These are phyloP conservation scores for Wakefieldia striispora DNA, from an alignment of 768 basidiomycete species.

Conservation along the genomic window DNA sequence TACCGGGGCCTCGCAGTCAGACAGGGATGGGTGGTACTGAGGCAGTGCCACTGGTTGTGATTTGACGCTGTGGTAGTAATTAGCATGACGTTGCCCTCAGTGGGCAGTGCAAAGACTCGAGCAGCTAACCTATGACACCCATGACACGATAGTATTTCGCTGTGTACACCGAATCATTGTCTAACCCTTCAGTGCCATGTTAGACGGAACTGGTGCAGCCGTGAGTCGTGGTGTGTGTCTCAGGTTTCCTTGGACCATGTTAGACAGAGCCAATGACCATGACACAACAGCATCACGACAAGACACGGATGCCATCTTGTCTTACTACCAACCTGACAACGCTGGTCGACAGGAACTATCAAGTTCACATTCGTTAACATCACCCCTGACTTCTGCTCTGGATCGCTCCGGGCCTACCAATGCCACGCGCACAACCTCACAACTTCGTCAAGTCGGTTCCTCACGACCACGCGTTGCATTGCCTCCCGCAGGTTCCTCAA, in stretches of 20 bases:
- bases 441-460: not conserved
- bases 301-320: constrained; percentile 46
- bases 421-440: constrained; percentile 22
- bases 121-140: not conserved
- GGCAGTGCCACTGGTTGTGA: constrained; percentile 26
- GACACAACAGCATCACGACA: constrained; percentile 8
- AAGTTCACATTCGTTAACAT: constrained; percentile 22
- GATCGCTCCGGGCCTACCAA: constrained; percentile 46
- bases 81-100: constrained; percentile 2
- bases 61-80: not conserved
- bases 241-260: not conserved
- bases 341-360: constrained; percentile 33
- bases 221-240: constrained; percentile 16
- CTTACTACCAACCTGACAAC: constrained; percentile 56
- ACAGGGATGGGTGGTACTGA: constrained; percentile 11
- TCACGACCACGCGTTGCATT: constrained; percentile 18
- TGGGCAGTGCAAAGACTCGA: not conserved
- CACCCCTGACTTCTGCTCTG: constrained; percentile 3
- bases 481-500: constrained; percentile 28
- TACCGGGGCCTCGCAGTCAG: not conserved
- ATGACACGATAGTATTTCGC: constrained; percentile 8
- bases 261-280: not conserved
- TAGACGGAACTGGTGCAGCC: constrained; percentile 1
- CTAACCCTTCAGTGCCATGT: constrained; percentile 9
- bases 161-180: constrained; percentile 13